Conservation (phyloP, 2,329 filamentous ascomycete genomes). For the Aspergillus hiratsukae region DNA sequence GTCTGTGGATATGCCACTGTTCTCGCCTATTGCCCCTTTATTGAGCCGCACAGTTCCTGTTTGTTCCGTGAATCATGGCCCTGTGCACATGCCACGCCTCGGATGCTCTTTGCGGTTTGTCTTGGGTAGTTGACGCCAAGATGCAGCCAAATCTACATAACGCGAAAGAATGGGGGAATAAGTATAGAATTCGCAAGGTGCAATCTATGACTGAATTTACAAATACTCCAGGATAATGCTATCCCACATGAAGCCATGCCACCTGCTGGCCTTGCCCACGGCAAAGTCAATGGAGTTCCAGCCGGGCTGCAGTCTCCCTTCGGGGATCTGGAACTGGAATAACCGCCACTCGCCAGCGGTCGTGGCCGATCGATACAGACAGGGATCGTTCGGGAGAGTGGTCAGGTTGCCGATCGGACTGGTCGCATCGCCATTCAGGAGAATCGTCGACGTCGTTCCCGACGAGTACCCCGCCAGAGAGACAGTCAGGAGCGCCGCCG, state of each 20-base stretch:
- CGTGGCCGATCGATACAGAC: slow-evolving; percentile 47
- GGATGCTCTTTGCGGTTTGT: too few species aligned
- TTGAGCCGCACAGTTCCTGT: neutral
- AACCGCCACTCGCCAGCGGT: slow-evolving; percentile 47
- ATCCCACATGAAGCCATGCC: slow-evolving; percentile 44
- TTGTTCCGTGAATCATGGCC: neutral
- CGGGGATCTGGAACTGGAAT: slow-evolving; percentile 37
- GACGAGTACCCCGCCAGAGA: slow-evolving; percentile 45
- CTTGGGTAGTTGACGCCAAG: neutral
- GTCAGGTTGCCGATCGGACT: slow-evolving; percentile 36
- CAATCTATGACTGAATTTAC: neutral
- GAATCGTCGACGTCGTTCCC: slow-evolving; percentile 38
- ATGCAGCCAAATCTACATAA: neutral
- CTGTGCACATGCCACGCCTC: too few species aligned
- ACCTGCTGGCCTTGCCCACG: slow-evolving; percentile 32
- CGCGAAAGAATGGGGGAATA: too few species aligned
- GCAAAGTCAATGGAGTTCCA: slow-evolving; percentile 35
- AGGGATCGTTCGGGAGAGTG: slow-evolving; percentile 43
- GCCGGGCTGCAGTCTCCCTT: slow-evolving; percentile 27
- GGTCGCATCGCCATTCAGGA: slow-evolving; percentile 39
- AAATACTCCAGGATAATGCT: slow-evolving; percentile 34
- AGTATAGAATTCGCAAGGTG: too few species aligned
- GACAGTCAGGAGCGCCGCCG: slow-evolving; percentile 37
- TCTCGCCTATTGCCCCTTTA: neutral
- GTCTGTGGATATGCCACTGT: too few species aligned